Base-by-base conservation (phyloP, 495 filamentous ascomycete genomes). In the Penicillium pancosmium region DNA sequence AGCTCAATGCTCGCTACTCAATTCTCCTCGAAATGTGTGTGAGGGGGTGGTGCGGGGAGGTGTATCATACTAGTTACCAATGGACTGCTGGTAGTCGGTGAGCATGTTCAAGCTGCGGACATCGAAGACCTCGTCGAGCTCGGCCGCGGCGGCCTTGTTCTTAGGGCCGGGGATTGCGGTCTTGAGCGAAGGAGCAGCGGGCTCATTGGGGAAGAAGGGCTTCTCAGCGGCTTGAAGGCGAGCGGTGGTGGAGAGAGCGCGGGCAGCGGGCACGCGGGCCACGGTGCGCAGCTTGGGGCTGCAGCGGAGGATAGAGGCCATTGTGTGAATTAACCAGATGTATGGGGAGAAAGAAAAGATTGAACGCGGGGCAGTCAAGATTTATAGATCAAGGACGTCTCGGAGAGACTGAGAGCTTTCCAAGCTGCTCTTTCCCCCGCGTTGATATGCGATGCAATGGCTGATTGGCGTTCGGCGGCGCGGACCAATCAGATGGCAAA, bases 91-190 rank as follows among this genome's bases (percentile, higher is more conserved):
- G 73, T 93, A 97, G 73, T 96, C 87, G 58, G 89, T 82, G 63
- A 96, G 70, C 89, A 97, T 93, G 80, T 97, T 97, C 80, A 97
- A 76, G 76, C 87, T 91, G 65, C 93, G 84, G 2, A 91, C 93
- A 72, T 98, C 94, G 68, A 96, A 98, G 59, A 98, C 91, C 76
- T 88, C 78, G 75, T 92, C 75, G 53, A 98, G 80, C 67, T 89
- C 80, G 55, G 84, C 82, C 67, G 90, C 84, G 38, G 91, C 84
- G 54, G 84, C 82, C 79, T 84, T 78, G 73, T 83, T 86, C 77
- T 86, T 81, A 48, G 93, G 92, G 3, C 93, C 94, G 13, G 93
- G 93, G 63, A 98, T 92, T 35, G 84, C 76, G 7, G 90, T 96
- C 71, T 84, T 84, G 59, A 97, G 73, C 11, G 75, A 79, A 33